Evolutionary conservation across 140 eudicot species (phyloP), one percentile per base, ranked within the genome.

Genomic region (Anethum foeniculum): DNA sequence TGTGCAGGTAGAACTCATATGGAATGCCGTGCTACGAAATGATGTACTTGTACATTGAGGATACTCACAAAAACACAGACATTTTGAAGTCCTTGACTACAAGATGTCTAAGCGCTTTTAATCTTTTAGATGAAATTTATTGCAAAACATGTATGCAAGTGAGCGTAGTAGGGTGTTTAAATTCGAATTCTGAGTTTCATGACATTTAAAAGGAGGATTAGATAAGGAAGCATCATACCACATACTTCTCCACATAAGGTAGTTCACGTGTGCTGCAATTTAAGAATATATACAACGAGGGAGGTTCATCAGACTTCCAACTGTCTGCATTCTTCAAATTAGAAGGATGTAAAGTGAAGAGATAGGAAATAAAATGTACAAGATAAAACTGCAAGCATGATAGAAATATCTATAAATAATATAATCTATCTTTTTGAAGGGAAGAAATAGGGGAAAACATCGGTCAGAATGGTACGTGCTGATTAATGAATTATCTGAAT

Each of bases 231-330:
- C 74, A 87, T 49, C 92, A 48, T 86, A 90, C 98, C 95, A 93
- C 88, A 80, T 91, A 93, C 89, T 87, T 86, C 93, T 93, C 98
- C 58, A 93, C 86, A 74, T 80, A 64, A 71, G 97, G 85, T 56
- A 93, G 97, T 80, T 93, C 98, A 19, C 91, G 93, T 12, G 98
- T 91, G 86, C 94, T 93, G 88, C 90, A 93, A 83, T 90, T 85
- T 74, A 91, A 89, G 86, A 93, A 93, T 49, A 93, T 78, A 84
- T 85, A 91, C 51, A 91, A 79, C 43, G 98, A 85, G 76, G 98
- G 98, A 62, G 97, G 96, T 48, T 81, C 83, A 76, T 85, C 91
- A 39, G 91, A 84, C 84, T 91, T 81, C 98, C 97, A 93, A 81
- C 94, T 90, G 64, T 47, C 98, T 93, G 93, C 83, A 87, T 51